phyloP scores from a whole-genome alignment of 768 basidiomycete species.

The Boletus eberwhitei region DNA sequence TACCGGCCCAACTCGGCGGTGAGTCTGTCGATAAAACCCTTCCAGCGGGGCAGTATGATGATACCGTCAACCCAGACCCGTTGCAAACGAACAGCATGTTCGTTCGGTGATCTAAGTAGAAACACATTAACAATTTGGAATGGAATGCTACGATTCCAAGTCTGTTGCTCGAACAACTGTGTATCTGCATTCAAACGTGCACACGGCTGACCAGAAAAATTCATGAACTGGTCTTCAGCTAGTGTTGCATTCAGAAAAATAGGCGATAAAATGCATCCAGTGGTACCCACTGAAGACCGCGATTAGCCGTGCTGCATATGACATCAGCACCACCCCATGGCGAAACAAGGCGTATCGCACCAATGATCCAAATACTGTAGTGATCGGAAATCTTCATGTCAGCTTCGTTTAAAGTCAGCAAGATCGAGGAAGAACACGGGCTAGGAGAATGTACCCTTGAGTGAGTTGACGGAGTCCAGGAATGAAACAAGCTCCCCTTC shows the following conservation, averaged over 20 bases:
- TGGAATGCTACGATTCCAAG: background rate
- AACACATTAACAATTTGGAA: background rate
- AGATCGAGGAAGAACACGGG: background rate
- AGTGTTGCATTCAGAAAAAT: background rate
- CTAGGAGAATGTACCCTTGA: background rate
- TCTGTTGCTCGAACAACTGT: background rate
- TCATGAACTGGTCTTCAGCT: slow-evolving; percentile 15
- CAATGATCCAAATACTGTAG: slow-evolving; percentile 3
- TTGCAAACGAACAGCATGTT: slow-evolving; percentile 3
- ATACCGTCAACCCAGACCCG: too few relatives aligned
- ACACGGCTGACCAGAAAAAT: slow-evolving; percentile 10
- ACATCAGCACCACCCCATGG: background rate
- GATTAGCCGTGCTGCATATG: slow-evolving; percentile 9
- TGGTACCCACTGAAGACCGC: background rate
- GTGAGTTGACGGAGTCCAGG: slow-evolving; percentile 7
- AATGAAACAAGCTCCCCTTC: background rate
- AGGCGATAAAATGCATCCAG: background rate
- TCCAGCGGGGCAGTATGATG: too few relatives aligned
- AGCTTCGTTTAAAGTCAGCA: background rate
- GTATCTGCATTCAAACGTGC: slow-evolving; percentile 4
- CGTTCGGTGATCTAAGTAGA: slow-evolving; percentile 5
- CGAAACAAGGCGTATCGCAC: too few relatives aligned
- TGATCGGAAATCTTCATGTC: background rate
- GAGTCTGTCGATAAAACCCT: too few relatives aligned
- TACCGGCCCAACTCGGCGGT: too few relatives aligned